Conservation (phyloP, 164 flowering plant genomes). For the Hamamelis virginiana region DNA sequence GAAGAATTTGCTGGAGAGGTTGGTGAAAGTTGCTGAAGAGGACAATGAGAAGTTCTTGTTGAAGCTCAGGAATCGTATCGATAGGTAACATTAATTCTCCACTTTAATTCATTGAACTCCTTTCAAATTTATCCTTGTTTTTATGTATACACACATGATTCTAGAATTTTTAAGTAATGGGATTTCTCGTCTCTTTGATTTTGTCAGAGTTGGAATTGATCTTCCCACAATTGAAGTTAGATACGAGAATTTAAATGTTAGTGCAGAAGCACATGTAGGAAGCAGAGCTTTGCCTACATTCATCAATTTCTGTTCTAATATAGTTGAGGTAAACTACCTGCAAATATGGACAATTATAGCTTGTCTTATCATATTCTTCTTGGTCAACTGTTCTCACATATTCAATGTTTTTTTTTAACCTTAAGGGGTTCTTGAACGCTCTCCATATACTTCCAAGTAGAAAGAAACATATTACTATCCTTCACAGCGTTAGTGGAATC, state of each 20-base stretch:
- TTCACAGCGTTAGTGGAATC: constrained; percentile 64
- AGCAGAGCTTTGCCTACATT: constrained; percentile 59
- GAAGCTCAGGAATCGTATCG: constrained; percentile 60
- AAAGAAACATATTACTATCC: constrained; percentile 50
- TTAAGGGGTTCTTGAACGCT: constrained; percentile 39
- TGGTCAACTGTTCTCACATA: too few relatives aligned
- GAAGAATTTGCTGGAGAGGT: constrained; percentile 51
- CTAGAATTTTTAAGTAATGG: too few relatives aligned
- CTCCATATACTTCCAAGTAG: constrained; percentile 44
- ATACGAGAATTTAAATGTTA: constrained; percentile 49
- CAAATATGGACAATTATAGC: background rate
- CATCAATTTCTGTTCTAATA: constrained; percentile 35
- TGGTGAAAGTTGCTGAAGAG: constrained; percentile 57
- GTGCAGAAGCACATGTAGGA: constrained; percentile 53
- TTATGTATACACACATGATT: too few relatives aligned
- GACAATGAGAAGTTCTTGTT: constrained; percentile 78
- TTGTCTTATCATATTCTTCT: background rate
- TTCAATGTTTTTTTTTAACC: too few relatives aligned
- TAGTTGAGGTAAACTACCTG: constrained; percentile 32
- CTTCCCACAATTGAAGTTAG: constrained; percentile 70
- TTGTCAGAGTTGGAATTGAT: constrained; percentile 61
- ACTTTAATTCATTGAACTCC: background rate
- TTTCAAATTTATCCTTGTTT: too few relatives aligned
- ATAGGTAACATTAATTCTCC: constrained; percentile 45
- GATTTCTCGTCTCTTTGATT: background rate